phyloP scores from a whole-genome alignment of 108 stramenopile genomes.

The Fistulifera solaris region DNA sequence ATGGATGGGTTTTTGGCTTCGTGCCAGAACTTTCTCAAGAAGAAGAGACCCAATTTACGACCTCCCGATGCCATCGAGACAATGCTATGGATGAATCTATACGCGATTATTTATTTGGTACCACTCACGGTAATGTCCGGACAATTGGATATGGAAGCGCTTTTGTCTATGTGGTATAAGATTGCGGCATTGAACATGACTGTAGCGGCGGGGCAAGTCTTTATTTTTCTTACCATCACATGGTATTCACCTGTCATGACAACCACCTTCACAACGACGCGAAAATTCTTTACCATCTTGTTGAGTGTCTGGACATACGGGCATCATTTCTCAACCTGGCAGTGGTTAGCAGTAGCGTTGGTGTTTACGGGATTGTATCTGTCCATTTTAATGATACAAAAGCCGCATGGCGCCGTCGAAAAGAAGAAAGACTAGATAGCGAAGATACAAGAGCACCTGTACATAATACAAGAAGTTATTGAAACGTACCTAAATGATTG shows the following conservation, averaged over 20 bases:
- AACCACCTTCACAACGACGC: constrained; percentile 94
- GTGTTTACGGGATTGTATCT: constrained; percentile 80
- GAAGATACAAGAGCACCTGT: too few relatives aligned
- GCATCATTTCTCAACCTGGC: constrained; percentile 60
- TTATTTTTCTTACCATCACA: constrained; percentile 89
- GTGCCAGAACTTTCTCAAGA: constrained; percentile 65
- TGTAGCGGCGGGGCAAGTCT: constrained; percentile 87
- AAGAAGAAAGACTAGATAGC: too few relatives aligned
- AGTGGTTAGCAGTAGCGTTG: constrained; percentile 70
- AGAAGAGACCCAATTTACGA: constrained; percentile 1
- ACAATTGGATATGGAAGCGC: constrained; percentile 33
- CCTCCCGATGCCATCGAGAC: constrained; percentile 68
- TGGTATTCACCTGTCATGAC: constrained; percentile 80
- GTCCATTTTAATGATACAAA: constrained; percentile 24
- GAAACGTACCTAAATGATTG: too few relatives aligned
- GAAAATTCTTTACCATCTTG: constrained; percentile 94
- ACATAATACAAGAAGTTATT: too few relatives aligned
- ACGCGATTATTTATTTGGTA: constrained; percentile 50
- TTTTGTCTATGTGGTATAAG: constrained; percentile 3
- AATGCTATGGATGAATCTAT: constrained; percentile 72
- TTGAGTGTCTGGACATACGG: constrained; percentile 85
- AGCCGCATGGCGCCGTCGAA: too few relatives aligned
- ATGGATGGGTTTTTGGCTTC: constrained; percentile 76
- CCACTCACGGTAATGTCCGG: constrained; percentile 59
- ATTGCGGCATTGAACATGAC: constrained; percentile 42